Evolutionary conservation across 768 basidiomycete species (phyloP).

Genomic region (Sarcodon sp.): DNA sequence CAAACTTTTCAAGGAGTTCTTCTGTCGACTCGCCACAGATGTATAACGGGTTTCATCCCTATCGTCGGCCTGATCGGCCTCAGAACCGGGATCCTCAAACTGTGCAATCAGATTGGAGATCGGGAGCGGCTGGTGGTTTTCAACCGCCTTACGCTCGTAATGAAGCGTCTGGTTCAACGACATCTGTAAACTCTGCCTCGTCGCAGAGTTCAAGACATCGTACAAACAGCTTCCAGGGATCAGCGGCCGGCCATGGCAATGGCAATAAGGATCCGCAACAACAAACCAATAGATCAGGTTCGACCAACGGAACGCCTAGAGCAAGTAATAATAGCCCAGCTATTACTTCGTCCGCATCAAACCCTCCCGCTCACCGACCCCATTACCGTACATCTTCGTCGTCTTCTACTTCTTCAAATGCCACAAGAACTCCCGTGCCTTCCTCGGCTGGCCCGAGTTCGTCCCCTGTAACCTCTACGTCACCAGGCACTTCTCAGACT

Average conservation of each 20-base stretch:
- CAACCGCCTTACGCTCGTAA: constrained; percentile 72
- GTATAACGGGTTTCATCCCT: constrained; percentile 65
- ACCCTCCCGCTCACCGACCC: constrained; percentile 17
- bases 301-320: constrained; percentile 10
- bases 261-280: constrained; percentile 17
- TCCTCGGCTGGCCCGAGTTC: constrained; percentile 22
- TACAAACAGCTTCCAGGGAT: constrained; percentile 62
- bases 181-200: constrained; percentile 61
- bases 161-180: constrained; percentile 69
- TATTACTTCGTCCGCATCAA: constrained; percentile 9
- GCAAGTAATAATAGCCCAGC: constrained; percentile 6
- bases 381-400: constrained; percentile 40
- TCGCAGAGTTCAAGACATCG: constrained; percentile 42
- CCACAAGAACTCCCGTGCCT: constrained; percentile 11
- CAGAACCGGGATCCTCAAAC: constrained; percentile 13
- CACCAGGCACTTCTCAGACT: constrained; percentile 15
- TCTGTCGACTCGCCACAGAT: constrained; percentile 17
- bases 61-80: constrained; percentile 50
- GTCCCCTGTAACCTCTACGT: constrained; percentile 17
- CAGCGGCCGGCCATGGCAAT: constrained; percentile 22
- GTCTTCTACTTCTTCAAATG: constrained; percentile 24
- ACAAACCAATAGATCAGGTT: constrained; percentile 7
- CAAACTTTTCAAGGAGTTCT: constrained; percentile 17
- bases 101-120: constrained; percentile 32
- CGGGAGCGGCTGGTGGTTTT: constrained; percentile 26